These are phyloP conservation scores for Mallotus japonicus DNA, from an alignment of 441 rosid genomes.

Conservation along the genomic window DNA sequence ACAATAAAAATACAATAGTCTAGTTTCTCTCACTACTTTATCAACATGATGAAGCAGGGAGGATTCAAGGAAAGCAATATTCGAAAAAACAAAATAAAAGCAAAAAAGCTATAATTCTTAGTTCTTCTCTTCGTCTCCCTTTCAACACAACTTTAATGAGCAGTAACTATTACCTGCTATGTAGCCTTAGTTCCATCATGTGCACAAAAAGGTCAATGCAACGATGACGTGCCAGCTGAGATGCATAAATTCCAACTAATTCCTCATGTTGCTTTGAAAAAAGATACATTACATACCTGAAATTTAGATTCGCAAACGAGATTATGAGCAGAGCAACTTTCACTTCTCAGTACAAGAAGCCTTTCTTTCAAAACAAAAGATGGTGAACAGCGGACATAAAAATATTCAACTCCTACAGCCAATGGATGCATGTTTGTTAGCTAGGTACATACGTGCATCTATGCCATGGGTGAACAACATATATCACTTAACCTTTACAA, in stretches of 20 bases:
- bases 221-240: constrained; percentile 92
- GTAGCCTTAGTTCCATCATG: constrained; percentile 96
- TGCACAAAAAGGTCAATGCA: constrained; percentile 96
- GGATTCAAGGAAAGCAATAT: background rate
- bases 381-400: background rate
- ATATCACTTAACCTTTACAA: background rate
- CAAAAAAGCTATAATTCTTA: too few relatives aligned
- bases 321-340: constrained; percentile 9
- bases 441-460: background rate
- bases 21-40: background rate
- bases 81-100: background rate
- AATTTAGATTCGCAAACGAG: constrained; percentile 29
- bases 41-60: background rate
- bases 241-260: constrained; percentile 93
- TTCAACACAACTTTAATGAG: background rate
- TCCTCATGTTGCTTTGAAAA: constrained; percentile 97
- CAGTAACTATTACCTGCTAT: constrained; percentile 59
- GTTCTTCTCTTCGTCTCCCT: background rate
- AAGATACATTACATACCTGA: constrained; percentile 92
- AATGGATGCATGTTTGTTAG: background rate
- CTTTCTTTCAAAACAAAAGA: constrained; percentile 7
- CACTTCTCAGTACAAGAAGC: constrained; percentile 7
- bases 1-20: background rate
- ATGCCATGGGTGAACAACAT: background rate
- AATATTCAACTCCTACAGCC: constrained; percentile 11